These are phyloP conservation scores for Hygrophorus pudorinus DNA, from an alignment of 768 basidiomycete genomes.

Conservation along the genomic window DNA sequence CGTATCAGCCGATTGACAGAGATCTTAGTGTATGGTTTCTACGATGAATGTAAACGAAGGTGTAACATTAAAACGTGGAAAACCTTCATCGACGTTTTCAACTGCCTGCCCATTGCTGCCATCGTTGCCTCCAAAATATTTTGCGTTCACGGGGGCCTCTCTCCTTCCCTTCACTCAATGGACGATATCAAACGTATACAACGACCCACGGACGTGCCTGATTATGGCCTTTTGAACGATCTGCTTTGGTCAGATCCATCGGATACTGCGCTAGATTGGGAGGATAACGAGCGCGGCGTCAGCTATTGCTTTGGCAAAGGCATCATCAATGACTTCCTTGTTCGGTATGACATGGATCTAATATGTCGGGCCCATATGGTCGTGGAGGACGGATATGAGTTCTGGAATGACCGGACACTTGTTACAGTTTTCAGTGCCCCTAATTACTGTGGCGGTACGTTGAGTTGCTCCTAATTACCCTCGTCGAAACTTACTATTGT, in stretches of 20 bases:
- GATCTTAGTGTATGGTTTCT: slow-evolving; percentile 89
- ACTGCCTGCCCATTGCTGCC: slow-evolving; percentile 96
- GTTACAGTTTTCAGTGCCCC: slow-evolving; percentile 99
- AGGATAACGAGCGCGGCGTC: slow-evolving; percentile 98
- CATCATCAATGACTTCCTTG: slow-evolving; percentile 93
- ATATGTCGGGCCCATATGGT: slow-evolving; percentile 99
- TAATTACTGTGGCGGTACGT: slow-evolving; percentile 90
- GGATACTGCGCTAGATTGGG: slow-evolving; percentile 97
- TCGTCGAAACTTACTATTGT: slow-evolving; percentile 11
- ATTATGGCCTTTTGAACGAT: slow-evolving; percentile 95
- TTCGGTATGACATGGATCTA: slow-evolving; percentile 95
- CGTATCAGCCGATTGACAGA: slow-evolving; percentile 12
- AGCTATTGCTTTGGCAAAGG: slow-evolving; percentile 99
- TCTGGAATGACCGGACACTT: slow-evolving; percentile 97
- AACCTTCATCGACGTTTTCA: slow-evolving; percentile 99
- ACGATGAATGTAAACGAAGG: slow-evolving; percentile 98
- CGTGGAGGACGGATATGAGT: slow-evolving; percentile 98
- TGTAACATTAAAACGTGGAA: slow-evolving; percentile 99
- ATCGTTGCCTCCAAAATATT: slow-evolving; percentile 99
- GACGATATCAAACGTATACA: slow-evolving; percentile 98
- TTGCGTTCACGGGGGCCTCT: slow-evolving; percentile 95
- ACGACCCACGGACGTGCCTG: slow-evolving; percentile 96
- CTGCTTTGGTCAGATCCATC: slow-evolving; percentile 97
- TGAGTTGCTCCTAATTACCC: slow-evolving; percentile 3
- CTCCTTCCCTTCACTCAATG: slow-evolving; percentile 89